A percentile compares a stretch with the other conserved stretches of the same genome.
Evolutionary conservation across 306 rosid genomes (phyloP).

Genomic region (Cucumis sativus): DNA sequence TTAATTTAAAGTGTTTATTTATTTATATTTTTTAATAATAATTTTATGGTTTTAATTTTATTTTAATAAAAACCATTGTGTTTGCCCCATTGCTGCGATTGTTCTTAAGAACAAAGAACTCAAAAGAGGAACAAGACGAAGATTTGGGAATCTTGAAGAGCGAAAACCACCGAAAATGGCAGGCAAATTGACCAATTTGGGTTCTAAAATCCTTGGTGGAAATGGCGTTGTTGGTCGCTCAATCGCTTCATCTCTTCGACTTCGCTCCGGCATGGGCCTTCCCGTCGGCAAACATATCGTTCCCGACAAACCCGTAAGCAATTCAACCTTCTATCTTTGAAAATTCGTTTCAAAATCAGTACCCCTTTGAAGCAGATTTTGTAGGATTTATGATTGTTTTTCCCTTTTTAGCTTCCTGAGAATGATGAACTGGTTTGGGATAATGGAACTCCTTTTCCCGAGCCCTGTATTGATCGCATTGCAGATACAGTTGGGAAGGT

Average conservation of each 20-base stretch:
- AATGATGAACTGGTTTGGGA: conserved; percentile 93
- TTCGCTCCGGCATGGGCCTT: conserved; percentile 79
- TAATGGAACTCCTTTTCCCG: conserved; percentile 83
- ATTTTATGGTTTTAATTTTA: no score
- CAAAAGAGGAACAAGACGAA: not conserved
- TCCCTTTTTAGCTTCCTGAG: conserved; percentile 39
- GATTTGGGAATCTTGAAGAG: not conserved
- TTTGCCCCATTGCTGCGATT: not conserved
- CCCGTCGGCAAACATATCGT: conserved; percentile 80
- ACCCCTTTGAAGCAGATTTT: not conserved
- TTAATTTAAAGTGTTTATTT: no score
- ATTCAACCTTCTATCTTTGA: conserved; percentile 4
- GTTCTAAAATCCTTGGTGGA: conserved; percentile 71
- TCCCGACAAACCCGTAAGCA: conserved; percentile 67
- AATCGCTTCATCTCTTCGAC: conserved; percentile 59
- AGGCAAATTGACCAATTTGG: conserved; percentile 49
- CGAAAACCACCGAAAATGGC: conserved; percentile 32
- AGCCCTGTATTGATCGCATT: conserved; percentile 93
- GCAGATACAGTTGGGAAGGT: conserved; percentile 94
- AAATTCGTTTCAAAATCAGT: not conserved
- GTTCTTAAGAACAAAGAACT: not conserved
- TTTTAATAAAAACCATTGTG: no score
- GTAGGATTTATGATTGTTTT: not conserved
- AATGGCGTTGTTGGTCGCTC: conserved; percentile 72
- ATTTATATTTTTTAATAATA: no score